A percentile compares a stretch with the other conserved stretches of the same genome.
These are phyloP conservation scores for Microbotryum lychnidis-dioicae DNA, from an alignment of 1,284 basidiomycete genomes.

Conservation along the genomic window DNA sequence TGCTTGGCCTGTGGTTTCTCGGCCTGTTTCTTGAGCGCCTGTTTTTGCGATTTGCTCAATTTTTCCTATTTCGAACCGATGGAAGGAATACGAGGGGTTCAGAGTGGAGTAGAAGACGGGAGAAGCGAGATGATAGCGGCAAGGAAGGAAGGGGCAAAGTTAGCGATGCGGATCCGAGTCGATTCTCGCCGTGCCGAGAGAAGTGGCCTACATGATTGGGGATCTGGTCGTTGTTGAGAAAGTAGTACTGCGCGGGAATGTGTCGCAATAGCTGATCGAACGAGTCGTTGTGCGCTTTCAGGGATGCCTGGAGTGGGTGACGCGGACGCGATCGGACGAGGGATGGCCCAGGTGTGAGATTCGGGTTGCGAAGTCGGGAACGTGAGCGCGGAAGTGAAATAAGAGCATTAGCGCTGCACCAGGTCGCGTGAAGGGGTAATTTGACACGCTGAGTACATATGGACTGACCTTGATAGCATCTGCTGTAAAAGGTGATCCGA, in stretches of 20 bases:
- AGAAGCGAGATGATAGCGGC: not conserved
- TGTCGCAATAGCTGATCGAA: constrained; percentile 72
- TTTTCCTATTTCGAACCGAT: not conserved
- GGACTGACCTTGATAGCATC: too few species aligned
- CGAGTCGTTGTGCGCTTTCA: constrained; percentile 70
- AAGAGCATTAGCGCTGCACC: too few species aligned
- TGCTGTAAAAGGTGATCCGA: too few species aligned
- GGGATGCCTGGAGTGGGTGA: constrained; percentile 50
- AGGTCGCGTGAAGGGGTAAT: too few species aligned
- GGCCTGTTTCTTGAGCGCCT: constrained; percentile 68
- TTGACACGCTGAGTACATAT: too few species aligned
- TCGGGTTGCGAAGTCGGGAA: too few species aligned
- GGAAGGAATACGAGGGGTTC: not conserved
- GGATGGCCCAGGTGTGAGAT: too few species aligned
- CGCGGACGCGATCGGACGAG: too few species aligned
- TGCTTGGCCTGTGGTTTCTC: constrained; percentile 50
- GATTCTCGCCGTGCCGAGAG: not conserved
- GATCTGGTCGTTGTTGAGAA: constrained; percentile 53
- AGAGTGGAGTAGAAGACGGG: not conserved
- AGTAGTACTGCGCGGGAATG: constrained; percentile 80
- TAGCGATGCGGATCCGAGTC: not conserved
- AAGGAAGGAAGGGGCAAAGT: not conserved
- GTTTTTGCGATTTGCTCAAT: constrained; percentile 60
- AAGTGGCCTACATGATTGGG: constrained; percentile 2
- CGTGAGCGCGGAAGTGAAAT: too few species aligned